Conservation (phyloP, 805 yeast genomes). For the Zygosaccharomyces pseudorouxii region DNA sequence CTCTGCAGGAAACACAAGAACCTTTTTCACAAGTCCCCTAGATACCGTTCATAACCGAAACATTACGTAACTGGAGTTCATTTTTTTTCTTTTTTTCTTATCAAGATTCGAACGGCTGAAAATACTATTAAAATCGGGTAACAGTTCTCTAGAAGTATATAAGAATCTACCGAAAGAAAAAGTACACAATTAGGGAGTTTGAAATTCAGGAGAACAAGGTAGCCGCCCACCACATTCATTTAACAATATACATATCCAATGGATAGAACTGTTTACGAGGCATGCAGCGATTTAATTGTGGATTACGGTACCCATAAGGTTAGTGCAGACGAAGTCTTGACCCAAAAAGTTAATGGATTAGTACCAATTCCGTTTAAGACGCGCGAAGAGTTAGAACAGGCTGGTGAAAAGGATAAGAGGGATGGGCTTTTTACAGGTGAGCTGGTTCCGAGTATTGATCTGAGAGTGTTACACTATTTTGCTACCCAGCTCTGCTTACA, state of each 20-base stretch:
- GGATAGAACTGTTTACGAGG: conserved; percentile 32
- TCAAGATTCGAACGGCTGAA: too few species aligned
- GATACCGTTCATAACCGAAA: too few species aligned
- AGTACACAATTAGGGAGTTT: too few species aligned
- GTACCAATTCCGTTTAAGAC: conserved; percentile 34
- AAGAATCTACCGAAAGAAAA: too few species aligned
- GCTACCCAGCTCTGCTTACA: conserved; percentile 30
- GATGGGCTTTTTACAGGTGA: conserved; percentile 30
- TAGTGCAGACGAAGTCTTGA: conserved; percentile 33
- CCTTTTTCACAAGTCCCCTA: too few species aligned
- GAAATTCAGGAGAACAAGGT: neutral
- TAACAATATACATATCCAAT: conserved; percentile 6
- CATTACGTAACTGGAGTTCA: too few species aligned
- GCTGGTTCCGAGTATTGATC: conserved; percentile 30
- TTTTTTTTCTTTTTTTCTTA: neutral
- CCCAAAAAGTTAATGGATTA: conserved; percentile 23
- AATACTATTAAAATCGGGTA: too few species aligned
- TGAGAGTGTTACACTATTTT: conserved; percentile 37
- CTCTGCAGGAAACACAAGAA: too few species aligned
- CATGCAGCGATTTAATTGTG: conserved; percentile 27
- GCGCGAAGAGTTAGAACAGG: conserved; percentile 27
- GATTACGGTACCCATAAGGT: conserved; percentile 25
- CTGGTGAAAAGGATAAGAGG: conserved; percentile 19
- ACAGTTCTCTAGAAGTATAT: too few species aligned
- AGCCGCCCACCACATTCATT: conserved; percentile 2